Evolutionary conservation across 352 stramenopile species (phyloP).

Genomic region (Phytophthora pisi): DNA sequence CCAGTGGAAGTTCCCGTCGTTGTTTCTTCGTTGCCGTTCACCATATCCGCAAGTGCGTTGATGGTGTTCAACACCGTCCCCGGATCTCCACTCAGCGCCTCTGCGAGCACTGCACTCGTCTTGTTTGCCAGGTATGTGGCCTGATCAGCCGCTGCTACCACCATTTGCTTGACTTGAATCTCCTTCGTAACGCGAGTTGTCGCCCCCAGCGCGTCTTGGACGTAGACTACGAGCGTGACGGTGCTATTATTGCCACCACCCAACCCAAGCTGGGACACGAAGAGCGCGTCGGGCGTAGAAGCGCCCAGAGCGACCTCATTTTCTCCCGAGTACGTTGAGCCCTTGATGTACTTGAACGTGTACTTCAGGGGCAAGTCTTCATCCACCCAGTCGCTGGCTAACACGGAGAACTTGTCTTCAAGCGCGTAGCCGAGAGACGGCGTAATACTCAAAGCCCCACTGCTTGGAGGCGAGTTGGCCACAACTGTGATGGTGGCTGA

Average conservation of each 20-base stretch:
- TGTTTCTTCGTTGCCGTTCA: slow-evolving; percentile 57
- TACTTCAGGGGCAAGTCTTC: slow-evolving; percentile 69
- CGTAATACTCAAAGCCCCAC: slow-evolving; percentile 46
- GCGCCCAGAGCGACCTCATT: slow-evolving; percentile 60
- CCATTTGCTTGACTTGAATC: slow-evolving; percentile 53
- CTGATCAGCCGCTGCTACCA: slow-evolving; percentile 49
- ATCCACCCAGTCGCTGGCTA: slow-evolving; percentile 67
- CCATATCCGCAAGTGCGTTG: slow-evolving; percentile 65
- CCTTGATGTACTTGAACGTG: slow-evolving; percentile 80
- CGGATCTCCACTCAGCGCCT: slow-evolving; percentile 59
- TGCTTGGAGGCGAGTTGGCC: slow-evolving; percentile 61
- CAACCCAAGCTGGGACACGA: slow-evolving; percentile 54
- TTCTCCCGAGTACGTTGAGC: slow-evolving; percentile 47
- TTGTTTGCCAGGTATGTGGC: slow-evolving; percentile 64
- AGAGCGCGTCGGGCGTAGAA: slow-evolving; percentile 56
- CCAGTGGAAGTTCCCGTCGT: slow-evolving; percentile 25
- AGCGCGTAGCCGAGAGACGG: slow-evolving; percentile 53
- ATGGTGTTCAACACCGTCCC: slow-evolving; percentile 68
- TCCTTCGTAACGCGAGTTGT: slow-evolving; percentile 54
- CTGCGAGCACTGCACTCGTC: slow-evolving; percentile 51
- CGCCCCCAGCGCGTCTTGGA: slow-evolving; percentile 60
- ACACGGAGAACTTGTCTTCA: slow-evolving; percentile 57
- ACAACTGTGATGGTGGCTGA: slow-evolving; percentile 51
- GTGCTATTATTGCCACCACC: slow-evolving; percentile 67
- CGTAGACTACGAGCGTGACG: slow-evolving; percentile 67